phyloP scores from a whole-genome alignment of 202 grass and related monocot species.

The Cymbopogon flexuosus region DNA sequence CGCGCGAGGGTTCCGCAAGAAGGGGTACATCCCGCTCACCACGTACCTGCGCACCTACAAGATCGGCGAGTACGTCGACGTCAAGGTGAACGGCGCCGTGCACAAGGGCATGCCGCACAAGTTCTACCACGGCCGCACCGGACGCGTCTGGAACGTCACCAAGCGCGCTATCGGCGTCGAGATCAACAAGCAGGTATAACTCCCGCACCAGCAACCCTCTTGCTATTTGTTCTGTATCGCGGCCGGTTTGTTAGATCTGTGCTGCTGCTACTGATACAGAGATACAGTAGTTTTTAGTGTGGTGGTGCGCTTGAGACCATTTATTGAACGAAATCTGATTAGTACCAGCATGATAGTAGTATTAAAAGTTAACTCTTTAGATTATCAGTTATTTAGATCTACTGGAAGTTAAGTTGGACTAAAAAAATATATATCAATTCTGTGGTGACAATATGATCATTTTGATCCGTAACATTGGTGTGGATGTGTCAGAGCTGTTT shows the following conservation, averaged over 20 bases:
- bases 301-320: neutral
- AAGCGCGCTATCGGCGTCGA: constrained; percentile 93
- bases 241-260: constrained; percentile 5
- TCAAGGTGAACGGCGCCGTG: constrained; percentile 87
- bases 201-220: no score
- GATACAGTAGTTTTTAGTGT: neutral
- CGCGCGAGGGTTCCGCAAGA: constrained; percentile 76
- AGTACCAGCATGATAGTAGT: neutral
- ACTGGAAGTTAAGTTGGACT: neutral
- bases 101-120: constrained; percentile 94
- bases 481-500: neutral
- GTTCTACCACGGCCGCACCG: constrained; percentile 87
- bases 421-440: no score
- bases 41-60: constrained; percentile 87
- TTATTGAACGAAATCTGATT: neutral
- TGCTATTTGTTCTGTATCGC: neutral
- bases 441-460: neutral
- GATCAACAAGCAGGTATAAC: constrained; percentile 91
- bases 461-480: neutral
- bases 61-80: constrained; percentile 77
- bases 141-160: constrained; percentile 77
- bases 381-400: neutral
- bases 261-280: neutral
- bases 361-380: no score
- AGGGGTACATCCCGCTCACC: constrained; percentile 80